Evolutionary conservation across 176 grass and related monocot species (phyloP), one percentile per base, ranked within the genome.

Genomic region (Rhynchospora tenuis): DNA sequence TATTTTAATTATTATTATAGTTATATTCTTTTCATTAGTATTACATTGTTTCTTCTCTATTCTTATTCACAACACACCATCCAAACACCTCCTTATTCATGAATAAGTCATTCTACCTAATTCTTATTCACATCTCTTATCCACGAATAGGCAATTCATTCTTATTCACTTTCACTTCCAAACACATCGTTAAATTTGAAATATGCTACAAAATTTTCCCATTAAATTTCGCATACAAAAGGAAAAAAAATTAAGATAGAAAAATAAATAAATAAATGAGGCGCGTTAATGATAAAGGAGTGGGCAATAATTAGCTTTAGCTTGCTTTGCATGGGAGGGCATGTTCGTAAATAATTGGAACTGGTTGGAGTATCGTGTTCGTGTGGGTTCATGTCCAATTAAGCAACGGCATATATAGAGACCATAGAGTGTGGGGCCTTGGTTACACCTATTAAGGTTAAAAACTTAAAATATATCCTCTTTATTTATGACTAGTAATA

Each of bases 341-440:
- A 81, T 60, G 43, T 46, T n/a, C 13, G 78, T 81, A 81, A 81
- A 59, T 79, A 79, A 59, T 38, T 57, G 31, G 5, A 13, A 29
- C 19, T 79, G 7, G 13, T 79, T 79, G 52, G 11, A 79, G 27
- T 78, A 78, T 57, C 74, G 13, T 79, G 51, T 33, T 57, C 74
- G 4, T 79, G 51, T 33, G 22, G 73, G 4, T 24, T 33, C 26
- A 59, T 15, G 46, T 16, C 23, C 38, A 74, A 74, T 74, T 74
- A 74, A 74, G 17, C 38, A 46, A 68, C 31, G 24, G 6, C 65
- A 69, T 20, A 69, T 16, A 69, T 20, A 69, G 33, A 69, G 13
- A 42, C 17, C 33, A 44, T 38, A 42, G 1, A 16, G 29, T 68
- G 64, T 67, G 28, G 27, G 23, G 33, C 33, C 33, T 38, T 38